Evolutionary conservation across 768 basidiomycete genomes (phyloP), one percentile per base, ranked within the genome.

Genomic region (Boletus vinaceobasis): DNA sequence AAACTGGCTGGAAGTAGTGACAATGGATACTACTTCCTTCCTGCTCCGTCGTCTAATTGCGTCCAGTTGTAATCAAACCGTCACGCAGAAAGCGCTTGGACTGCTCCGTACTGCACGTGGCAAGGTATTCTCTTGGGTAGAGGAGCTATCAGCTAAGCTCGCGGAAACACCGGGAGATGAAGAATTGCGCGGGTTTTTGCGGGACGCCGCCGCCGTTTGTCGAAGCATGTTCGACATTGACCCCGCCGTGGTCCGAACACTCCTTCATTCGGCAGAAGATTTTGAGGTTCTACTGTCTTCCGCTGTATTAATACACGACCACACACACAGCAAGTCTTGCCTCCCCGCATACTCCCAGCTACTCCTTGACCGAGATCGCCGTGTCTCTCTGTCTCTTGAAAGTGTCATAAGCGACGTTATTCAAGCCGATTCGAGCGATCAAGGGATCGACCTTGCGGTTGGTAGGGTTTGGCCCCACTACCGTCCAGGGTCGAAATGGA

Each of bases 1-100:
- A 3, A 81, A 76, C 50, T 82, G 80, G 79, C 60, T 71, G 39
- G 67, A 74, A 58, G 58, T 57, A 0, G 51, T 61, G 31, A 60
- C 73, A 0, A 59, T 77, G 52, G 55, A 66, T 47, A 76, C 67
- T 4, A 67, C 73, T 23, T 65, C 71, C 11, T 53, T 71, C 33
- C 58, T 81, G 6, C 23, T 21, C 8, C 58, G 61, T 52, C 76
- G 80, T 23, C 52, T 80, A 4, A 62, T 78, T 35, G 63, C 70
- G 0, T 71, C 72, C 23, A 52, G 47, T n/a, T 44, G 19, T 7
- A 23, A 48, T 29, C 17, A 35, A 5, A 26, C 19, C 7, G 35
- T 74, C 26, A 56, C 64, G n/a, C 9, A 42, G 14, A 45, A 54
- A 1, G 64, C 62, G 7, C 62, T 66, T 36, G n/a, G 4, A 5